A percentile compares a stretch with the other conserved stretches of the same genome.
These are phyloP conservation scores for Apodospora peruviana DNA, from an alignment of 495 filamentous ascomycete genomes.

Conservation along the genomic window DNA sequence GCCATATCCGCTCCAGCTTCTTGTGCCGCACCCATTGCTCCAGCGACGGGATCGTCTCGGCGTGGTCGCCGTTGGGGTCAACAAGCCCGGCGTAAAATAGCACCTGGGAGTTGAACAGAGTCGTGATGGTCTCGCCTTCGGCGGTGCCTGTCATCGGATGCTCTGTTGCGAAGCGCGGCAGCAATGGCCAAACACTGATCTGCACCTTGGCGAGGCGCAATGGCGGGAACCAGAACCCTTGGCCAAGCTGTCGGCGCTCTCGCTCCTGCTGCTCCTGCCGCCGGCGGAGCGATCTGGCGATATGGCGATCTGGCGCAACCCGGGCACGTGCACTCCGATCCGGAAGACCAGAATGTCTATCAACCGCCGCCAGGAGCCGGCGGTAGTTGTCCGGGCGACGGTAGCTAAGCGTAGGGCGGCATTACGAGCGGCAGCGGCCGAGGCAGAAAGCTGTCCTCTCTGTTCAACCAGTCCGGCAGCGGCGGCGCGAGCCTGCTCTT, in stretches of 20 bases:
- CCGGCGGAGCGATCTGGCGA: background rate
- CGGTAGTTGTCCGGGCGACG: too few species aligned
- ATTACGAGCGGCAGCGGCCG: too few species aligned
- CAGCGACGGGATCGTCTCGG: slow-evolving; percentile 10
- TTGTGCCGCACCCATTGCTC: slow-evolving; percentile 1
- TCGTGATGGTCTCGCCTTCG: slow-evolving; percentile 24
- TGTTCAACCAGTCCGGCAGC: too few species aligned
- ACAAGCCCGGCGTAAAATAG: slow-evolving; percentile 28
- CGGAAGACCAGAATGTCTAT: too few species aligned
- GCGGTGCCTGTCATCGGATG: slow-evolving; percentile 12
- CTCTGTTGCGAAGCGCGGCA: slow-evolving; percentile 26
- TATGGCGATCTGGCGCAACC: background rate
- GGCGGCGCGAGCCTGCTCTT: too few species aligned
- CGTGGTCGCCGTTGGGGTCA: slow-evolving; percentile 1
- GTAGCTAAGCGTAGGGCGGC: too few species aligned
- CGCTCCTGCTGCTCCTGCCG: background rate
- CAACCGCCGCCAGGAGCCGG: too few species aligned
- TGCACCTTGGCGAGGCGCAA: slow-evolving; percentile 35
- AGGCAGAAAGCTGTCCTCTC: too few species aligned
- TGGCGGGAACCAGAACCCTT: slow-evolving; percentile 4
- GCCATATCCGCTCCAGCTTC: background rate
- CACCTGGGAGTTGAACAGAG: slow-evolving; percentile 21
- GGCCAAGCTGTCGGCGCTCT: background rate
- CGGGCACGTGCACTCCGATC: too few species aligned
- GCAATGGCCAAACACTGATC: slow-evolving; percentile 31